Evolutionary conservation across 148 eudicot genomes (phyloP), one percentile per base, ranked within the genome.

Genomic region (Rhododendron ferrugineum): DNA sequence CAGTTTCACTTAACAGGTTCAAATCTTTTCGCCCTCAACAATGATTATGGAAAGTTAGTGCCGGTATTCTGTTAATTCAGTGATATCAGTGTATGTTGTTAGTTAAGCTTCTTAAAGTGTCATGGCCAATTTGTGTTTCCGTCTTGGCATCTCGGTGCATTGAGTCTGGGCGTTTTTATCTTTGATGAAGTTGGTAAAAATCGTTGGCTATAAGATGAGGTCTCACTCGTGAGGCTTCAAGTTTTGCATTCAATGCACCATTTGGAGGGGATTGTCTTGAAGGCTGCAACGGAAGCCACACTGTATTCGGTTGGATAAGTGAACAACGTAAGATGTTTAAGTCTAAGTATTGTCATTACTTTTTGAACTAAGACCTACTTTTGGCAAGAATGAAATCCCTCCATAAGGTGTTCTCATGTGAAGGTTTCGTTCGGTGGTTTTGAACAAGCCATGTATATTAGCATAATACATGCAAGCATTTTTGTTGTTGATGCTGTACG

Each of bases 1-100:
- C 99, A 70, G 99, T 97, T 84, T 97, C 99, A 73, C 98, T 97
- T 23, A 89, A 90, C 91, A 94, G 99, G 99, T 96, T 52, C 56
- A 85, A 30, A 58, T 74, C 64, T 84, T 84, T 23, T 77, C 64
- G 13, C 34, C 58, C 50, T 11, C 40, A 28, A 11, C 56, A 62
- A 49, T 82, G 81, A 47, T 54, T 66, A 70, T n/a, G 23, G 32
- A 46, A 72, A 47, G 58, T 2, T 46, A 22, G 76, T 22, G 37
- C 42, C 79, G 22, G 0, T 62, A 30, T 78, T 18, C 42, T 42
- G 11, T 68, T 54, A 18, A 7, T 18, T 52, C 36, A 11, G 22
- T 28, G 34, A 36, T 72, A n/a, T 1, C 34, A n/a, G 56, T 32
- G n/a, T 78, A 18, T 79, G 49, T 47, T 34, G 34, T 64, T 47